These are phyloP conservation scores for Skeletonema grethae DNA, from an alignment of 108 stramenopile species.

Conservation along the genomic window DNA sequence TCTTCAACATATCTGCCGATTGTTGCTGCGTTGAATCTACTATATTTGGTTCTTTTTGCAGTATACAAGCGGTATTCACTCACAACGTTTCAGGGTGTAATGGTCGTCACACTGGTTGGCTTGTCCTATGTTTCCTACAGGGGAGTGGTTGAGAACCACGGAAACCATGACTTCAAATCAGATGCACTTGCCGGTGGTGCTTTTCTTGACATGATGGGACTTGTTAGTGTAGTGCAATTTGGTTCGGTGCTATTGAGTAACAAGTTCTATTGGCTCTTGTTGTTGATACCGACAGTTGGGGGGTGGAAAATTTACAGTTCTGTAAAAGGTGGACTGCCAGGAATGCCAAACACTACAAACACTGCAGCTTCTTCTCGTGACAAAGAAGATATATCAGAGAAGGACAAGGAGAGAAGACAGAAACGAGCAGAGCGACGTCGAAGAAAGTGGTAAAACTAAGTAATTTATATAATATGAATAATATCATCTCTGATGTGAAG, in stretches of 20 bases:
- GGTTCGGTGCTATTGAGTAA: constrained; percentile 43
- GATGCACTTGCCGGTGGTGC: constrained; percentile 57
- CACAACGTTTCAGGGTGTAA: constrained; percentile 23
- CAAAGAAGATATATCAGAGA: constrained; percentile 15
- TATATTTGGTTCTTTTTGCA: constrained; percentile 49
- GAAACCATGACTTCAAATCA: constrained; percentile 19
- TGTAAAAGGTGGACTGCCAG: constrained; percentile 6
- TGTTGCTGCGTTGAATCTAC: constrained; percentile 37
- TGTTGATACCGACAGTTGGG: constrained; percentile 30
- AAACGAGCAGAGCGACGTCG: constrained; percentile 57
- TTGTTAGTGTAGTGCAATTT: constrained; percentile 55
- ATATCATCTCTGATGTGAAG: constrained; percentile 5
- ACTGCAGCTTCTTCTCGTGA: neutral
- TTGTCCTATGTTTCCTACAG: constrained; percentile 50
- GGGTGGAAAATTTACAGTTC: constrained; percentile 45
- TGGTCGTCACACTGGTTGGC: constrained; percentile 29
- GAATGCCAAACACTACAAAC: constrained; percentile 3
- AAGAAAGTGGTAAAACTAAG: constrained; percentile 44
- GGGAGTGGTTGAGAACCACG: constrained; percentile 58
- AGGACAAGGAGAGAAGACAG: constrained; percentile 38
- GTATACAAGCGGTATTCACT: constrained; percentile 14
- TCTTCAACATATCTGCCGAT: constrained; percentile 55
- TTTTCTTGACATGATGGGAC: constrained; percentile 60
- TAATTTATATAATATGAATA: neutral
- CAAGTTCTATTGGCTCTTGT: constrained; percentile 51